These are phyloP conservation scores for Chaetomium cochliodes DNA, from an alignment of 495 filamentous ascomycete genomes.

Conservation along the genomic window DNA sequence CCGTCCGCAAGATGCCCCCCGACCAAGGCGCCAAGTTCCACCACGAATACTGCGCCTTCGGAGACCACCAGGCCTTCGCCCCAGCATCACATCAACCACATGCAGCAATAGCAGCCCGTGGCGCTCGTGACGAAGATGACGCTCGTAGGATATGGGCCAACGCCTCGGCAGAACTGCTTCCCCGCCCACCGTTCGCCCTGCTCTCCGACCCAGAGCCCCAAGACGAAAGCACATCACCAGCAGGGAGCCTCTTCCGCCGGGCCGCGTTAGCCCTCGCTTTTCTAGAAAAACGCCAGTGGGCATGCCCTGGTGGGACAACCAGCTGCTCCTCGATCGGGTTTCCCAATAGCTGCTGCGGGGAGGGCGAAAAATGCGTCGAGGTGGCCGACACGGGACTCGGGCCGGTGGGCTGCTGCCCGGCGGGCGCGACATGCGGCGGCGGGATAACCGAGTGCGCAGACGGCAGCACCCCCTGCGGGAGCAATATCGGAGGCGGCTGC, in stretches of 20 bases:
- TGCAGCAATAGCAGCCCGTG: slow-evolving; percentile 24
- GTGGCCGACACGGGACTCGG: slow-evolving; percentile 72
- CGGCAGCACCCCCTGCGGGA: slow-evolving; percentile 67
- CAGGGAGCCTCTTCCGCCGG: slow-evolving; percentile 28
- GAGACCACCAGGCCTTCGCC: slow-evolving; percentile 24
- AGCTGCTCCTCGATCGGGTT: slow-evolving; percentile 67
- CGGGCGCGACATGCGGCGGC: slow-evolving; percentile 65
- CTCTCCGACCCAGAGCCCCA: slow-evolving; percentile 26
- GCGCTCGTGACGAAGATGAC: slow-evolving; percentile 24
- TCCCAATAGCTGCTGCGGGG: slow-evolving; percentile 73
- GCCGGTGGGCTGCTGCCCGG: slow-evolving; percentile 82
- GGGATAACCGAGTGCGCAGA: slow-evolving; percentile 60
- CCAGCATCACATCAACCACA: slow-evolving; percentile 15
- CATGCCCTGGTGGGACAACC: slow-evolving; percentile 69
- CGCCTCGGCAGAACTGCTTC: slow-evolving; percentile 33
- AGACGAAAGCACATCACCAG: background rate
- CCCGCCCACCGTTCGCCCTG: slow-evolving; percentile 41
- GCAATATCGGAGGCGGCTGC: slow-evolving; percentile 75
- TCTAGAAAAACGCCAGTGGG: slow-evolving; percentile 56
- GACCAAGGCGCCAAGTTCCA: slow-evolving; percentile 88
- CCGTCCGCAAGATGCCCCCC: slow-evolving; percentile 69
- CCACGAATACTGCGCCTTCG: slow-evolving; percentile 56
- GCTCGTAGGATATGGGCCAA: slow-evolving; percentile 29
- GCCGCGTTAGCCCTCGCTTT: slow-evolving; percentile 39
- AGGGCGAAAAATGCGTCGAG: slow-evolving; percentile 64